Evolutionary conservation across 768 basidiomycete species (phyloP).

Genomic region (Phlebiopsis gigantea): DNA sequence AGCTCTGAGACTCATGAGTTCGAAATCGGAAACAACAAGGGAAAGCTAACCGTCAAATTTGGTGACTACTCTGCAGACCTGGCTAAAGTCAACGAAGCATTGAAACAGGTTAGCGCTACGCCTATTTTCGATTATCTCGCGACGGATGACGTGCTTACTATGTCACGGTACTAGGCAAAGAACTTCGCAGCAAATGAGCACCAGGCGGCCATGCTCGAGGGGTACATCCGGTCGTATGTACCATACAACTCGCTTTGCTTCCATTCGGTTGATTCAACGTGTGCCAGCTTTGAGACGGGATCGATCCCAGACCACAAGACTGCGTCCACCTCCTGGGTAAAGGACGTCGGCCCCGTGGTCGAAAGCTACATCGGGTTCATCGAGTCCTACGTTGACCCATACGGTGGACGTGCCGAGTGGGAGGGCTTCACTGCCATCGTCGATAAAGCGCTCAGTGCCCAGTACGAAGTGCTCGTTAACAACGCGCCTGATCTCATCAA

Average conservation of each 20-base stretch:
- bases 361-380: conserved; percentile 87
- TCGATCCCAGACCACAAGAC: conserved; percentile 77
- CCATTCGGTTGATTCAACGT: conserved; percentile 51
- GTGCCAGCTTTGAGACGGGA: conserved; percentile 64
- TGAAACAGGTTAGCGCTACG: conserved; percentile 45
- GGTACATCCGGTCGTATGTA: conserved; percentile 72
- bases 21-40: conserved; percentile 32
- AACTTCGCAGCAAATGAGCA: conserved; percentile 70
- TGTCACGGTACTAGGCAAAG: conserved; percentile 47
- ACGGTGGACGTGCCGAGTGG: conserved; percentile 90
- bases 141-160: not conserved
- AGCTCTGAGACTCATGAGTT: conserved; percentile 40
- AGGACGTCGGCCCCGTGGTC: conserved; percentile 81
- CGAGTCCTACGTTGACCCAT: conserved; percentile 80
- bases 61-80: conserved; percentile 69
- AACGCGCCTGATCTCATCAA: conserved; percentile 77
- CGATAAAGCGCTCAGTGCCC: conserved; percentile 76
- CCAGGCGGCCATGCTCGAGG: conserved; percentile 67
- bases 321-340: conserved; percentile 77
- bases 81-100: conserved; percentile 45
- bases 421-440: conserved; percentile 93
- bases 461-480: conserved; percentile 74
- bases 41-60: conserved; percentile 60
- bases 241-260: conserved; percentile 66
- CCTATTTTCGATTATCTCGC: not conserved